These are phyloP conservation scores for Hemileccinum rubropunctum DNA, from an alignment of 768 basidiomycete species.

Conservation along the genomic window DNA sequence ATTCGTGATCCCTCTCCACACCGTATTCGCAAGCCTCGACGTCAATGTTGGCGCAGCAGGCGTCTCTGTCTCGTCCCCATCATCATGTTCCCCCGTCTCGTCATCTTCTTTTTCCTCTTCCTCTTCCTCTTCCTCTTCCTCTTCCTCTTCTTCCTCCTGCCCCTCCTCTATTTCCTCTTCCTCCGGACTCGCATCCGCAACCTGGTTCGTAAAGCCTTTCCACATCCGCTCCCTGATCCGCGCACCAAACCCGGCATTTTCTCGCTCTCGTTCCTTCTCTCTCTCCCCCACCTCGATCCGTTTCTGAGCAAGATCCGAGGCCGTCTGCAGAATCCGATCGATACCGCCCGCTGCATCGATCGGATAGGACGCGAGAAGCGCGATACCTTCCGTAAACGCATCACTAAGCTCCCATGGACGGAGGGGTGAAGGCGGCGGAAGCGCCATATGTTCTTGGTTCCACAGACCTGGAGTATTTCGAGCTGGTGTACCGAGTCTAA, in stretches of 20 bases:
- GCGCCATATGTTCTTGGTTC: slow-evolving; percentile 41
- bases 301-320: slow-evolving; percentile 55
- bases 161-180: slow-evolving; percentile 33
- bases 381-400: slow-evolving; percentile 63
- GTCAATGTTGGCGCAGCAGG: slow-evolving; percentile 39
- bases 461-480: slow-evolving; percentile 49
- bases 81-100: slow-evolving; percentile 30
- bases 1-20: slow-evolving; percentile 78
- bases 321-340: slow-evolving; percentile 66
- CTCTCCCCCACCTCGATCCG: slow-evolving; percentile 39
- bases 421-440: slow-evolving; percentile 42
- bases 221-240: slow-evolving; percentile 61
- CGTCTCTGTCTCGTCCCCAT: slow-evolving; percentile 47
- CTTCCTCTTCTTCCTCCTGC: slow-evolving; percentile 28
- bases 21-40: slow-evolving; percentile 55
- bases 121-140: slow-evolving; percentile 37
- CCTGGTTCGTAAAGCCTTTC: slow-evolving; percentile 63
- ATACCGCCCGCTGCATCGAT: slow-evolving; percentile 65
- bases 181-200: slow-evolving; percentile 30
- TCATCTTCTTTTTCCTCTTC: slow-evolving; percentile 32
- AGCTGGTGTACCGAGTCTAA: slow-evolving; percentile 53
- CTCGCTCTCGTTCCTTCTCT: slow-evolving; percentile 28
- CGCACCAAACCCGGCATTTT: slow-evolving; percentile 47
- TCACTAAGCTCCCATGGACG: slow-evolving; percentile 55
- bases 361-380: slow-evolving; percentile 64